Conservation (phyloP, 192 early-diverging fungal species). For the Mycoemilia scoparia region DNA sequence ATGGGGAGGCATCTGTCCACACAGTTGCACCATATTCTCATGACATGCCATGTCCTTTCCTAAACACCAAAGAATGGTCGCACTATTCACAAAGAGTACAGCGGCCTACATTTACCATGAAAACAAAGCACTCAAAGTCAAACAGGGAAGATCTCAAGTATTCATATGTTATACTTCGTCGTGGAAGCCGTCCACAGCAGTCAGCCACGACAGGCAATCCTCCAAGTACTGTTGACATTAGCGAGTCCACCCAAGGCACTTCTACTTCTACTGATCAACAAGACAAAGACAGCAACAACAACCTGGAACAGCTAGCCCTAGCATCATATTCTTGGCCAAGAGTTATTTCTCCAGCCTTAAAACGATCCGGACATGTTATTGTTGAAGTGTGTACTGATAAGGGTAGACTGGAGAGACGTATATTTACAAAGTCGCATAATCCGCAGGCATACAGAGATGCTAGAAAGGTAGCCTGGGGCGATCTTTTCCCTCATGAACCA, state of each 20-base stretch:
- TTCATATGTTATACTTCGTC: constrained; percentile 58
- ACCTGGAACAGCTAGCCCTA: constrained; percentile 4
- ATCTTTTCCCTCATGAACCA: constrained; percentile 54
- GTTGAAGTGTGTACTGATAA: constrained; percentile 41
- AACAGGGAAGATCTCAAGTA: constrained; percentile 60
- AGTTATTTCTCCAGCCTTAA: constrained; percentile 54
- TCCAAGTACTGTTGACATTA: too few species aligned
- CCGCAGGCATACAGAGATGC: constrained; percentile 56
- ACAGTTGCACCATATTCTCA: constrained; percentile 75
- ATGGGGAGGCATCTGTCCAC: constrained; percentile 32
- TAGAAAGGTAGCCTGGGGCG: constrained; percentile 66
- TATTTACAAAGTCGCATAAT: constrained; percentile 48
- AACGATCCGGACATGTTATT: constrained; percentile 56
- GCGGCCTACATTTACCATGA: constrained; percentile 44
- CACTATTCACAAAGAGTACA: constrained; percentile 69
- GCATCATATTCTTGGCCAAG: constrained; percentile 49
- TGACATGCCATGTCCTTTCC: constrained; percentile 50
- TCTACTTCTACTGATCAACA: too few species aligned
- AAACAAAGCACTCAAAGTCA: constrained; percentile 39
- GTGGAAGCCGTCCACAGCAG: constrained; percentile 28
- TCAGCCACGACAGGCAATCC: not conserved
- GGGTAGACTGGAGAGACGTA: constrained; percentile 42
- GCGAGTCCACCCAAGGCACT: too few species aligned
- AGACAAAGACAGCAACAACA: constrained; percentile 7
- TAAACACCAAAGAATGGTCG: constrained; percentile 43